phyloP scores from a whole-genome alignment of 441 rosid genomes.

The Metrosideros polymorpha region DNA sequence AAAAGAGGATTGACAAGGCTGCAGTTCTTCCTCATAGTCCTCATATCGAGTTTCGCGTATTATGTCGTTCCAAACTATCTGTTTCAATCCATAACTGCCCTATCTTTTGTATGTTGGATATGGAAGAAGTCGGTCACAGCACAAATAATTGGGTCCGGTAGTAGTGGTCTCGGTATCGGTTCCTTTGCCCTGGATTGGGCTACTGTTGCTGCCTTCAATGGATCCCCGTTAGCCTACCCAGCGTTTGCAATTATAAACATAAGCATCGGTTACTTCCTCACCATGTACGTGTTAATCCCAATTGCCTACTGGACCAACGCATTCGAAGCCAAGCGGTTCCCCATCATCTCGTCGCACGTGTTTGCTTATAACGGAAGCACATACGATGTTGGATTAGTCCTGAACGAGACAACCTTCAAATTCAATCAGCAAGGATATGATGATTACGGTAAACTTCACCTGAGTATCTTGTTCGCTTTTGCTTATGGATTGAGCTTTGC shows the following conservation, averaged over 20 bases:
- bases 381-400: constrained; percentile 11
- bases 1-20: constrained; percentile 33
- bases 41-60: constrained; percentile 29
- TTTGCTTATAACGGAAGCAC: constrained; percentile 11
- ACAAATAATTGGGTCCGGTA: constrained; percentile 31
- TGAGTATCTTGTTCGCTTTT: constrained; percentile 25
- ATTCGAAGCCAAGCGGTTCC: constrained; percentile 29
- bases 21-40: constrained; percentile 33
- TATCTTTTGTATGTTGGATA: constrained; percentile 36
- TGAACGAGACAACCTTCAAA: constrained; percentile 12
- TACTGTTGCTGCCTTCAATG: constrained; percentile 22
- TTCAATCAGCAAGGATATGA: constrained; percentile 20
- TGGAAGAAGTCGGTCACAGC: constrained; percentile 31
- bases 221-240: constrained; percentile 31
- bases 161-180: constrained; percentile 30
- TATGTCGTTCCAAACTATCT: constrained; percentile 29
- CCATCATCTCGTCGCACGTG: constrained; percentile 20
- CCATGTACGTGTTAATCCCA: constrained; percentile 20
- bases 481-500: constrained; percentile 35
- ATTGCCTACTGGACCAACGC: constrained; percentile 27
- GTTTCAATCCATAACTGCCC: constrained; percentile 28
- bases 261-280: constrained; percentile 21
- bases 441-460: constrained; percentile 20
- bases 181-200: constrained; percentile 37
- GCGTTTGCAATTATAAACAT: constrained; percentile 29